Percentiles rank a stretch among this genome's conserved stretches.
These are phyloP conservation scores for Tolypocladium album DNA, from an alignment of 2,329 filamentous ascomycete species.

Conservation along the genomic window DNA sequence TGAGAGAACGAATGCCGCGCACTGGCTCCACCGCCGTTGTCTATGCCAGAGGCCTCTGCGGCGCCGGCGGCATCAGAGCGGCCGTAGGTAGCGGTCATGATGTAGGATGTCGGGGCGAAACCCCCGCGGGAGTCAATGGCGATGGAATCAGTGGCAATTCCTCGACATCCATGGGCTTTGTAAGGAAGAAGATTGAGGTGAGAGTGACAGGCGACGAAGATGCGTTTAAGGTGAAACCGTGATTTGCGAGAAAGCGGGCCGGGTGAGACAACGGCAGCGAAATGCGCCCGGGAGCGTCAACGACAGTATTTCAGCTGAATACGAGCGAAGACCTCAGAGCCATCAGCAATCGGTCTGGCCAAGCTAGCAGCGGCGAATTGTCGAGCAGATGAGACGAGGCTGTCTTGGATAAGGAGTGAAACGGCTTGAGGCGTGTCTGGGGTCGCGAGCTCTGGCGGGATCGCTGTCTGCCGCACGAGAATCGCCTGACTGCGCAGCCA, in stretches of 20 bases:
- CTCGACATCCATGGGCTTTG: neutral
- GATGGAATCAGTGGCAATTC: neutral
- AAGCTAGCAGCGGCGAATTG: neutral
- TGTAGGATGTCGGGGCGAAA: neutral
- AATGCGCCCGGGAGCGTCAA: neutral
- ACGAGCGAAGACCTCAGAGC: neutral
- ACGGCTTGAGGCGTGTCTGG: neutral
- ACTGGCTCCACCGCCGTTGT: conserved; percentile 8
- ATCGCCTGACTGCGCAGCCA: neutral
- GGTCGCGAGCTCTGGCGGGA: neutral
- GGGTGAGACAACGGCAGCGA: neutral
- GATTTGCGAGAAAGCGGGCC: neutral
- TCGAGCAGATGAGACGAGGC: neutral
- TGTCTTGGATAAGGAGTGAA: neutral
- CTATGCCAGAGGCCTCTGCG: conserved; percentile 12
- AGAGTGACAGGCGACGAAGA: neutral
- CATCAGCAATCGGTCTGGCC: neutral
- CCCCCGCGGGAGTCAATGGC: neutral
- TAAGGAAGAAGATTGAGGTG: neutral
- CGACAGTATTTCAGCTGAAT: neutral
- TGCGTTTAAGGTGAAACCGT: neutral
- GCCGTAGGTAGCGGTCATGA: neutral
- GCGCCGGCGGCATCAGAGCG: neutral
- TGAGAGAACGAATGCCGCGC: conserved; percentile 15
- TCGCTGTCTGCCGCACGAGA: neutral